Conservation (phyloP, 2,329 filamentous ascomycete species). For the Botrytis aclada region DNA sequence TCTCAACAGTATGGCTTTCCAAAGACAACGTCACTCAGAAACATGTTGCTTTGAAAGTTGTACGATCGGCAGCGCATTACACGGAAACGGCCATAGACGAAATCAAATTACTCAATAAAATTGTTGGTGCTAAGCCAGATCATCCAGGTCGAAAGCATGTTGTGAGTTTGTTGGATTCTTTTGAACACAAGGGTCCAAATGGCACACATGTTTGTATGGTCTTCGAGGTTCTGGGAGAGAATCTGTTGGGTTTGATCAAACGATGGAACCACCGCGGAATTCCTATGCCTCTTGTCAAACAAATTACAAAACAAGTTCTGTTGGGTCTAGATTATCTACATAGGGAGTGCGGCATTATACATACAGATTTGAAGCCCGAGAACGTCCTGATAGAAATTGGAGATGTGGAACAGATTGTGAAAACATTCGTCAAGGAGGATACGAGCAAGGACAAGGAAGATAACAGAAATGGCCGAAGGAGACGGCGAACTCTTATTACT, state of each 20-base stretch:
- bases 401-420: conserved; percentile 97
- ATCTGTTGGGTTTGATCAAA: conserved; percentile 92
- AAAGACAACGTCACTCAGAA: conserved; percentile 84
- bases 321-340: conserved; percentile 95
- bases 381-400: conserved; percentile 99
- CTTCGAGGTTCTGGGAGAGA: conserved; percentile 95
- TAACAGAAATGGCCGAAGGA: conserved; percentile 84
- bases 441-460: conserved; percentile 66
- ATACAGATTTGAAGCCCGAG: conserved; percentile 92
- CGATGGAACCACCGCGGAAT: conserved; percentile 98
- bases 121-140: conserved; percentile 90
- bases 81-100: conserved; percentile 98
- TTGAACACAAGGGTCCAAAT: conserved; percentile 96
- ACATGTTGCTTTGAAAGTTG: conserved; percentile 96
- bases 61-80: conserved; percentile 95
- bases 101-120: conserved; percentile 96
- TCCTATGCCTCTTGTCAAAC: conserved; percentile 93
- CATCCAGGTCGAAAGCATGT: conserved; percentile 94
- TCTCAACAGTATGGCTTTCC: conserved; percentile 90
- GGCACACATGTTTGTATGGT: conserved; percentile 99
- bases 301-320: conserved; percentile 97
- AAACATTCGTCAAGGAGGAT: conserved; percentile 88
- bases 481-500: conserved; percentile 90
- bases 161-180: conserved; percentile 92
- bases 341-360: conserved; percentile 97